Conservation (phyloP, 1,284 basidiomycete species). For the Testicularia cyperi region DNA sequence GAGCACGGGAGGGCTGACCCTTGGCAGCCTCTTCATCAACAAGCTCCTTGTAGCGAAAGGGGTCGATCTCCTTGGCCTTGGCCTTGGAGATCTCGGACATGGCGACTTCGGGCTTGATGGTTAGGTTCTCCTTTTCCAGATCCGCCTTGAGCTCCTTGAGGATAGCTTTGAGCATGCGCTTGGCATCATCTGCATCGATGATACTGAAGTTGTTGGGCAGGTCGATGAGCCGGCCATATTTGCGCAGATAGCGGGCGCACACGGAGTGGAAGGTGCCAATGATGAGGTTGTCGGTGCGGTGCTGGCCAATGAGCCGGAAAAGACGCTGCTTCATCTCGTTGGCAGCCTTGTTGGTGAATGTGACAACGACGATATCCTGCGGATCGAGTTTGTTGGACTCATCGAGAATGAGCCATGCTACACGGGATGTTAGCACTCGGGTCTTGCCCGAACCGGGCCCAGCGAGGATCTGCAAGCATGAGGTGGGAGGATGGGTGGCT, state of each 20-base stretch:
- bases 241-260: conserved; percentile 72
- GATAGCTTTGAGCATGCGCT: conserved; percentile 71
- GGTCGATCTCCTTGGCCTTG: conserved; percentile 69
- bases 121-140: conserved; percentile 63
- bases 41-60: conserved; percentile 10
- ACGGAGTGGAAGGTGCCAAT: conserved; percentile 78
- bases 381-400: conserved; percentile 40
- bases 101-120: conserved; percentile 68
- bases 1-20: conserved; percentile 3
- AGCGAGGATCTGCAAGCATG: conserved; percentile 55
- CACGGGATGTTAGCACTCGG: conserved; percentile 53
- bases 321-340: conserved; percentile 82
- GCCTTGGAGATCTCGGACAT: conserved; percentile 75
- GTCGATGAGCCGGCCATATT: conserved; percentile 68
- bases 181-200: conserved; percentile 76
- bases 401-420: conserved; percentile 52
- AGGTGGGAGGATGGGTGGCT: conserved; percentile 41
- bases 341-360: conserved; percentile 76
- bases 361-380: conserved; percentile 57
- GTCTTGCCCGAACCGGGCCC: conserved; percentile 59
- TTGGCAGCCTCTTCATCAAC: conserved; percentile 21
- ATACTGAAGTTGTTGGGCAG: conserved; percentile 78
- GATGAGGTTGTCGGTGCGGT: conserved; percentile 68
- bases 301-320: conserved; percentile 70
- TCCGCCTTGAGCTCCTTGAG: conserved; percentile 67